Base-by-base conservation (phyloP, 495 filamentous ascomycete genomes). In the Neurospora sp. region DNA sequence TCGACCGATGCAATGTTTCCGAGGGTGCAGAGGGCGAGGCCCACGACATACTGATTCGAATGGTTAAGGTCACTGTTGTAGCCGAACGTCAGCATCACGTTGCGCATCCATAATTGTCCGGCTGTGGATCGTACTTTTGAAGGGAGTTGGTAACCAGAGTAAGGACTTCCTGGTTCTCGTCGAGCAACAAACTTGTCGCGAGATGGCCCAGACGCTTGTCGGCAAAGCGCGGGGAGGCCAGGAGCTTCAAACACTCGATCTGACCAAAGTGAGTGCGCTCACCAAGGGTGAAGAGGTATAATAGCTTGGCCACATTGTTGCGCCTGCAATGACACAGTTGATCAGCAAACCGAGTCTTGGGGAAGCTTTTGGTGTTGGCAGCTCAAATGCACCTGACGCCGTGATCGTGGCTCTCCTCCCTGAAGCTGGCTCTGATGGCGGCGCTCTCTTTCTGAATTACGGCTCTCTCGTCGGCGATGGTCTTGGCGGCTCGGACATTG, bases 381-480 rank as follows among this genome's bases (percentile, higher is more conserved):
- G 40, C 31, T 72, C 37, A 31, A 71, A 72, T 85, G 75, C 80
- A 97, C 94, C 95, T 91, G 75, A 96, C 88, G 80, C 91, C 90
- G 73, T 92, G 94, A 82, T 98, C 94, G 73, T 90, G 88, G 82
- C 93, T 97, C 85, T 99, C 96, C 83, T 99, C 96, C 76, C 96
- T 88, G 80, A 99, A 99, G 79, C 94, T 98, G 73, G 96, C 93
- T 82, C 96, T 87, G 78, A 99, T 98, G 68, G 94, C 92, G 70
- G 96, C 96, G 83, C 96, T 98, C 85, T 99, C 96, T 82, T 99
- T 99, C 78, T 98, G 96, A 73, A 99, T 96, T 37, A 98, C 96
- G 35, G 94, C 94, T 77, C 96, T 90, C 86, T 99, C 96, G 82
- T 99, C 96, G 78, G 96, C 96, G 79, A 99, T 96, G 39, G 96